Base-by-base conservation (phyloP, 805 yeast genomes). In the Lipomyces sp. region DNA sequence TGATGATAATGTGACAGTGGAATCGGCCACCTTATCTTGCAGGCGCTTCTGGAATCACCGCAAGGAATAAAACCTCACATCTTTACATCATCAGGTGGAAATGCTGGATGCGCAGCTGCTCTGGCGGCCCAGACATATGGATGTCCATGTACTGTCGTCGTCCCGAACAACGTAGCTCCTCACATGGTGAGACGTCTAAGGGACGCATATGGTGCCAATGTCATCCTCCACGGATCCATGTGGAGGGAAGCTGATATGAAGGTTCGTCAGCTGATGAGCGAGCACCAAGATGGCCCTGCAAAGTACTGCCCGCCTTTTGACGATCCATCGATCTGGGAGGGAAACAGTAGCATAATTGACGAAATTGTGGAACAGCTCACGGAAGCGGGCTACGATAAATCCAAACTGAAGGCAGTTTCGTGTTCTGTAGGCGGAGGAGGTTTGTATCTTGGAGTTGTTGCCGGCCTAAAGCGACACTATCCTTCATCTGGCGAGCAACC, bases 401-500 rank as follows among this genome's bases (percentile, higher is more conserved):
- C 54, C 29, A 87, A 86, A 71, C 84, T 94, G 65, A 85, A 84
- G 65, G 98, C 97, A 1, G 89, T 94, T 1, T 90, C 92, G 72
- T 87, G 93, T 66, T 94, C 97, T 7, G 92, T 92, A 60, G 99
- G 98, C 65, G 99, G 99, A 70, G 98, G 98, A 73, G 99, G 99
- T 59, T 82, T 94, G 70, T 85, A 90, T 75, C 86, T 96, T 10
- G 99, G 99, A 75, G 82, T 94, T 53, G 94, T 91, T 59, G 82
- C 91, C 2, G 96, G 95, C 73, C 78, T 94, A 76, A 89, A 90
- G 77, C 83, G 92, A 67, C 77, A 84, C 11, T 77, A 77, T 73
- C 73, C 10, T 69, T 69, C 78, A 29, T 10, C 37, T 32, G 54
- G 35, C 4, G 34, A 29, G 54, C 54, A 37, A 8, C 70, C 70